Percentiles rank a stretch among this genome's conserved stretches.
These are phyloP conservation scores for Paramecium biaurelia DNA, from an alignment of 73 alveolate species.

Conservation along the genomic window DNA sequence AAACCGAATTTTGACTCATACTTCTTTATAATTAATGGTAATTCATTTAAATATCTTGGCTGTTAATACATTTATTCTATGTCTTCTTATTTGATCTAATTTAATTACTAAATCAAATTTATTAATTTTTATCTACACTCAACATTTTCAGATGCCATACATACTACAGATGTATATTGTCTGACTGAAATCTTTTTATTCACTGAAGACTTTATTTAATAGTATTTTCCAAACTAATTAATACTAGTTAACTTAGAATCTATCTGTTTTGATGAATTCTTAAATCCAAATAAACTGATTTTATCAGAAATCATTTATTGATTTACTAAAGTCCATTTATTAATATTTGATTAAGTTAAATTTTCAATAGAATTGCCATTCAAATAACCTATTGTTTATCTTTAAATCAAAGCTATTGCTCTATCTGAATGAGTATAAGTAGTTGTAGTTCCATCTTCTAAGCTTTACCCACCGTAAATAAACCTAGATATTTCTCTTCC, in stretches of 20 bases:
- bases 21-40: constrained; percentile 4
- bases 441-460: constrained; percentile 49
- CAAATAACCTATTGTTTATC: background rate
- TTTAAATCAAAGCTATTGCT: constrained; percentile 13
- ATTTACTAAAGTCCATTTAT: background rate
- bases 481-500: constrained; percentile 77
- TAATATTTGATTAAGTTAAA: background rate
- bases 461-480: constrained; percentile 72
- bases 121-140: background rate
- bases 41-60: background rate
- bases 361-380: background rate
- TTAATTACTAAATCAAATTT: background rate
- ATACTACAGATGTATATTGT: background rate
- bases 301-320: background rate
- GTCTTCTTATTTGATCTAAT: background rate
- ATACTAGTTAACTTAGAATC: background rate
- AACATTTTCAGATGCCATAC: background rate
- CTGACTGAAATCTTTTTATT: background rate
- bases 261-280: background rate
- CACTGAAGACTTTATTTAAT: background rate
- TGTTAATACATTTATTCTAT: background rate
- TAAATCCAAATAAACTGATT: background rate
- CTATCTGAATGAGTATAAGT: constrained; percentile 35
- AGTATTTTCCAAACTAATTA: background rate
- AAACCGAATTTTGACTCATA: background rate